These are phyloP conservation scores for Carpinus viminea DNA, from an alignment of 306 rosid species.

Conservation along the genomic window DNA sequence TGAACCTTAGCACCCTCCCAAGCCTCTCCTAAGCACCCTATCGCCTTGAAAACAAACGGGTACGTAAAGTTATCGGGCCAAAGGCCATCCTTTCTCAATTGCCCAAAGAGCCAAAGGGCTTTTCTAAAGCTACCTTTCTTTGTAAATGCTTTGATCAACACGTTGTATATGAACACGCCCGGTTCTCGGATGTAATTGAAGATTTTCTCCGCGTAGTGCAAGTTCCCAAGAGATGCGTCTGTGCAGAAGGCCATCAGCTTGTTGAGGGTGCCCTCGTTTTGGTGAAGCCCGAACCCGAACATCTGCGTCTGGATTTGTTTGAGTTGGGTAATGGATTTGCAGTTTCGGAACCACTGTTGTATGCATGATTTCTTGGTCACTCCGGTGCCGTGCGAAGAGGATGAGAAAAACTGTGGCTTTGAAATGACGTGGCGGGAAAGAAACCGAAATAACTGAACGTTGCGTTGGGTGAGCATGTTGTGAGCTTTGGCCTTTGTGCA, in stretches of 20 bases:
- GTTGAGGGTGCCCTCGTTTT: constrained; percentile 29
- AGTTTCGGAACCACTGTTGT: constrained; percentile 28
- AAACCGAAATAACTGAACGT: constrained; percentile 2
- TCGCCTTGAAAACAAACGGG: constrained; percentile 43
- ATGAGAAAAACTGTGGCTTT: neutral
- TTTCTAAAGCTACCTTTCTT: constrained; percentile 31
- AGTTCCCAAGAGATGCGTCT: constrained; percentile 33
- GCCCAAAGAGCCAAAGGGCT: constrained; percentile 26
- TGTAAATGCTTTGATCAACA: constrained; percentile 34
- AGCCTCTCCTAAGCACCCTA: constrained; percentile 38
- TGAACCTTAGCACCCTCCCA: constrained; percentile 36
- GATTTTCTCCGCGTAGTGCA: constrained; percentile 33
- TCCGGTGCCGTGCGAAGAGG: constrained; percentile 1
- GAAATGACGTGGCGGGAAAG: constrained; percentile 19
- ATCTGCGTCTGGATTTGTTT: constrained; percentile 42
- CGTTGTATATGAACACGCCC: constrained; percentile 35
- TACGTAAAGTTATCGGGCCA: constrained; percentile 46
- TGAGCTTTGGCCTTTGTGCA: constrained; percentile 6
- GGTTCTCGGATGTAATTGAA: constrained; percentile 27
- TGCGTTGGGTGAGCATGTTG: constrained; percentile 1
- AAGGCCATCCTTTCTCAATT: constrained; percentile 30
- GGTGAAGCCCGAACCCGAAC: constrained; percentile 34
- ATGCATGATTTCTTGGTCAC: constrained; percentile 29
- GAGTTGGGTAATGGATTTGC: constrained; percentile 39
- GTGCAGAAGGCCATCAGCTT: constrained; percentile 36